Conservation (phyloP, 257 asterid genomes). For the Primulina huaijiensis region DNA sequence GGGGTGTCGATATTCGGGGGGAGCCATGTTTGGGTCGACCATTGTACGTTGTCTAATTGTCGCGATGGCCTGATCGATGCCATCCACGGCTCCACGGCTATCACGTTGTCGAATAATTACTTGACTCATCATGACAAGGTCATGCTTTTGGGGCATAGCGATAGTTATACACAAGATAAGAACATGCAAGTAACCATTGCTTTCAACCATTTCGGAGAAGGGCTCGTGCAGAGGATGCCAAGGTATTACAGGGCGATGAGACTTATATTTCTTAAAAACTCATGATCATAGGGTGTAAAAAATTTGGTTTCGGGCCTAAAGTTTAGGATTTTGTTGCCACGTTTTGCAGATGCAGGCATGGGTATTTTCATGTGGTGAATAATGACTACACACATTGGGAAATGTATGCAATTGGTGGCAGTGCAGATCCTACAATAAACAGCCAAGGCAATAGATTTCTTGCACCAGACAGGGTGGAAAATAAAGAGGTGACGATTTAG, state of each 20-base stretch:
- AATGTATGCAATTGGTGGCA: conserved; percentile 94
- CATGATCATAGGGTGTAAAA: too few relatives aligned
- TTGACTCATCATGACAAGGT: conserved; percentile 82
- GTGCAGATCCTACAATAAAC: conserved; percentile 84
- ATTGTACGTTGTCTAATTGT: conserved; percentile 74
- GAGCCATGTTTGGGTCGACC: conserved; percentile 86
- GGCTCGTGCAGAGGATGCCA: conserved; percentile 91
- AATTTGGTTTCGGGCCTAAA: background rate
- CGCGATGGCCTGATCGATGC: conserved; percentile 74
- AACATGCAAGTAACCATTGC: conserved; percentile 89
- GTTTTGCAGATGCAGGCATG: conserved; percentile 72
- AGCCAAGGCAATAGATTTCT: conserved; percentile 87
- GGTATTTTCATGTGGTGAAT: conserved; percentile 92
- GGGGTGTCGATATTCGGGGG: conserved; percentile 83
- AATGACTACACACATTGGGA: conserved; percentile 95
- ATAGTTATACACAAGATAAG: conserved; percentile 50
- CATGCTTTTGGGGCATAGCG: conserved; percentile 83
- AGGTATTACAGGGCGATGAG: conserved; percentile 36
- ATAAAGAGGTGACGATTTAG: conserved; percentile 53
- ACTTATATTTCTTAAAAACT: too few relatives aligned
- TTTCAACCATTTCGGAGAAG: conserved; percentile 90
- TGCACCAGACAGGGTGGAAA: conserved; percentile 54
- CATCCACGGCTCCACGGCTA: conserved; percentile 79
- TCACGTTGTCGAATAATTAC: conserved; percentile 73
- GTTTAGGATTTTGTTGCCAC: background rate